Percentiles rank a stretch among this genome's conserved stretches.
phyloP scores from a whole-genome alignment of 352 stramenopile genomes.

The Phytophthora foliorum region DNA sequence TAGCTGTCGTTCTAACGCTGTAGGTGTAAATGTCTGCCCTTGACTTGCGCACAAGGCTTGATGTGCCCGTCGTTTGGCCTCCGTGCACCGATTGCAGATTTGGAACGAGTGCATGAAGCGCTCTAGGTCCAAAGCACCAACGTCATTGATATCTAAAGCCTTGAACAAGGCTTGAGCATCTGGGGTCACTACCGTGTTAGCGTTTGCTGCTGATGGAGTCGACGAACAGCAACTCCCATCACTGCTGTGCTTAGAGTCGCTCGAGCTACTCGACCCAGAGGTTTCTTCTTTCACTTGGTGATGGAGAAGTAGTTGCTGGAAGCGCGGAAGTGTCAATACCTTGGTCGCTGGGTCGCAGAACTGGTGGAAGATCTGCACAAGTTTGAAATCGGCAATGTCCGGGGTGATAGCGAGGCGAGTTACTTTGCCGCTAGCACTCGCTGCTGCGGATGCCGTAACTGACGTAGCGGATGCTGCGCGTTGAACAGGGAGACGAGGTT shows the following conservation, averaged over 20 bases:
- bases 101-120: slow-evolving; percentile 89
- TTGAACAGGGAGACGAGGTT: slow-evolving; percentile 49
- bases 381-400: slow-evolving; percentile 86
- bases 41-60: slow-evolving; percentile 67
- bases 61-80: slow-evolving; percentile 75
- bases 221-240: slow-evolving; percentile 16
- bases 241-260: slow-evolving; percentile 17
- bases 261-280: slow-evolving; percentile 10
- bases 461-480: slow-evolving; percentile 31
- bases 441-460: slow-evolving; percentile 11
- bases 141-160: slow-evolving; percentile 55
- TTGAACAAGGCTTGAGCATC: slow-evolving; percentile 71
- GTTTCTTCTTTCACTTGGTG: slow-evolving; percentile 79
- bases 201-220: slow-evolving; percentile 7
- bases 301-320: slow-evolving; percentile 70
- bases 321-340: slow-evolving; percentile 54
- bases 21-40: slow-evolving; percentile 54
- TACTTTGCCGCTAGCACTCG: slow-evolving; percentile 38
- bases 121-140: slow-evolving; percentile 66
- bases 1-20: slow-evolving; percentile 67
- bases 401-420: slow-evolving; percentile 74
- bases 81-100: slow-evolving; percentile 89
- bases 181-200: slow-evolving; percentile 26
- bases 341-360: slow-evolving; percentile 79
- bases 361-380: slow-evolving; percentile 88